Evolutionary conservation across 805 yeast genomes (phyloP).

Genomic region (Ogataea corticis): DNA sequence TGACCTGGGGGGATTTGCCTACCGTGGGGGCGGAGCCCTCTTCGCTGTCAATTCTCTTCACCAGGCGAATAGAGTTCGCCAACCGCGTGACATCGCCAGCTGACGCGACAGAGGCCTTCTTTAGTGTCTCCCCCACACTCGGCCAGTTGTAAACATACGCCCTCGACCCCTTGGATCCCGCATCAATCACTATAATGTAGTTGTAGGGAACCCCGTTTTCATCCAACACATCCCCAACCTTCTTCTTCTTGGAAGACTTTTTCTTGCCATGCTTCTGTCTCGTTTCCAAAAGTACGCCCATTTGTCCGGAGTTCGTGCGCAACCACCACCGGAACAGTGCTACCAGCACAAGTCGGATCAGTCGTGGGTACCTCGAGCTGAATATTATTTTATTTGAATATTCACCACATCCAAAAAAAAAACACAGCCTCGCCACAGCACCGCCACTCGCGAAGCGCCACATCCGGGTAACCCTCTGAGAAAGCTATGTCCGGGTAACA

Average conservation of each 20-base stretch:
- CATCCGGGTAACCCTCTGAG: slow-evolving; percentile 1
- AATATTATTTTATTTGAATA: not conserved
- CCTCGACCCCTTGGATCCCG: slow-evolving; percentile 67
- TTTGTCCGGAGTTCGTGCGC: not conserved
- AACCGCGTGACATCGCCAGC: not conserved
- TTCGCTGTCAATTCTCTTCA: slow-evolving; percentile 9
- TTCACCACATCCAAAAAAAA: not conserved
- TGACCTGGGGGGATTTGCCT: slow-evolving; percentile 21
- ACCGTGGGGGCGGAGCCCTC: not conserved
- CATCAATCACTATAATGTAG: slow-evolving; percentile 61
- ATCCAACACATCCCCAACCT: slow-evolving; percentile 33
- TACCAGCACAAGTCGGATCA: not conserved
- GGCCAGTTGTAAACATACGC: slow-evolving; percentile 61
- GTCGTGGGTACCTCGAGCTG: not conserved
- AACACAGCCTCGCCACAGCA: not conserved
- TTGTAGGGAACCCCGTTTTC: slow-evolving; percentile 52
- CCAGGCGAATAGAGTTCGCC: slow-evolving; percentile 7
- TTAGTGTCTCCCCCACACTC: slow-evolving; percentile 35
- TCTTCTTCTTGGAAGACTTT: slow-evolving; percentile 14
- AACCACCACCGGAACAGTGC: not conserved
- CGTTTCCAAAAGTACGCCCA: slow-evolving; percentile 1
- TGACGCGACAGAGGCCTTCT: slow-evolving; percentile 6
- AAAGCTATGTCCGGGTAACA: slow-evolving; percentile 7
- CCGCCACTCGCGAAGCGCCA: not conserved
- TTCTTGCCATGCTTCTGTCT: slow-evolving; percentile 9